Base-by-base conservation (phyloP, 1,284 basidiomycete species). In the Heimioporus punctisporus region DNA sequence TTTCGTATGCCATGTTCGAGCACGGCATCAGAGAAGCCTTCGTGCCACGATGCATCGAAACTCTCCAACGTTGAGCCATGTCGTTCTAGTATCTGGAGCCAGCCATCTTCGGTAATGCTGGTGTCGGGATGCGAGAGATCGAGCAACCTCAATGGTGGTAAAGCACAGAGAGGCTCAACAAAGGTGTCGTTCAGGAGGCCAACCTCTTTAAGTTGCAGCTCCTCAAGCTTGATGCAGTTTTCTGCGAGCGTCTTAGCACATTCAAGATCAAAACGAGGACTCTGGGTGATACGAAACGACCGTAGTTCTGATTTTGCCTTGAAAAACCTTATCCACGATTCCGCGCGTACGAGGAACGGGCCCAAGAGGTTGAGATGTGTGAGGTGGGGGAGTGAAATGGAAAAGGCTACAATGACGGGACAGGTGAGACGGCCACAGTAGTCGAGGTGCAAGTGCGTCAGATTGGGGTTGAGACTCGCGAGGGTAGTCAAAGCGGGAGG, bases 341-440 rank as follows among this genome's bases (percentile, higher is more conserved):
- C 76, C 9, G 83, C 76, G 45, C 88, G 85, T 26, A 97, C 89
- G 25, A 97, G 85, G 73, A 95, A 98, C 1, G 95, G 93, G 0
- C 92, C 97, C 26, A 93, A 86, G 8, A 99, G 87, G 64, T 93
- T 90, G 10, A 99, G 65, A 24, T 82, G 82, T 21, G 75, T 80
- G 37, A 99, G 83, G 10, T 83, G 69, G 2, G 83, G 83, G 25
- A 98, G 79, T 3, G 82, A 80, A 8, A 72, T 78, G 14, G 79
- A 78, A 83, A 93, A 95, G 1, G 80, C 72, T 14, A 75, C 70
- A 39, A 98, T 72, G 23, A 89, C 85, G 0, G 79, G 71, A 57
- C 92, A 85, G 60, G 90, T 82, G 56, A 98, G 81, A 50, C 89
- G 88, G 10, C 97, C 97, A 63, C 96, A 98, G 61, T 88, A 88